phyloP scores from a whole-genome alignment of 306 rosid genomes.

The Sicyos baderoa region DNA sequence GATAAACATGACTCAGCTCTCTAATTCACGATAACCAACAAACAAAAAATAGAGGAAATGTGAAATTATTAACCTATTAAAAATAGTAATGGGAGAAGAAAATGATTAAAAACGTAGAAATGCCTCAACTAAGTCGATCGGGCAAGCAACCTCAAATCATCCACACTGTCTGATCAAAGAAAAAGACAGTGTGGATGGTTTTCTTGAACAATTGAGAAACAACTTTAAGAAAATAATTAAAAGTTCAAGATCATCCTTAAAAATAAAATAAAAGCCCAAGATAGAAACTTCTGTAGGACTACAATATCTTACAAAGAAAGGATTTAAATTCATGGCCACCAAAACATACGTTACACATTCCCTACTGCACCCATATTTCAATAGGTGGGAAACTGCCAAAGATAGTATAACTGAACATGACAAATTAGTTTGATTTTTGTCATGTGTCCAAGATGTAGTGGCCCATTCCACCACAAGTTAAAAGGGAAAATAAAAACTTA shows the following conservation, averaged over 20 bases:
- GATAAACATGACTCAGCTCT: background rate
- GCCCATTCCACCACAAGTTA: conserved; percentile 7
- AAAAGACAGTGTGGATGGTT: background rate
- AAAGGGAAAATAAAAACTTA: conserved; percentile 3
- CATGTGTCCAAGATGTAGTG: conserved; percentile 1
- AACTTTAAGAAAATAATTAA: background rate
- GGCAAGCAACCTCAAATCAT: background rate
- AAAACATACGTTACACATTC: no score
- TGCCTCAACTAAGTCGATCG: background rate
- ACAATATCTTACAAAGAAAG: no score
- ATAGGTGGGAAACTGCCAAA: no score
- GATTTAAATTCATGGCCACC: no score
- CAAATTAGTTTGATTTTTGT: background rate
- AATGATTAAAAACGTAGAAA: background rate
- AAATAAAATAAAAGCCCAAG: background rate
- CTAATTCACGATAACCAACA: background rate
- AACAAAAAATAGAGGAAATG: background rate
- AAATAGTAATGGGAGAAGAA: background rate
- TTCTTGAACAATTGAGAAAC: background rate
- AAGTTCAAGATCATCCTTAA: background rate
- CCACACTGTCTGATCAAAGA: background rate
- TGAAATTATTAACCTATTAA: background rate
- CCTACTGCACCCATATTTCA: no score
- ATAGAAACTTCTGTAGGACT: no score
- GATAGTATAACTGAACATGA: background rate